Evolutionary conservation across 2,329 filamentous ascomycete genomes (phyloP), one percentile per base, ranked within the genome.

Genomic region (Dactylellina cionopaga): DNA sequence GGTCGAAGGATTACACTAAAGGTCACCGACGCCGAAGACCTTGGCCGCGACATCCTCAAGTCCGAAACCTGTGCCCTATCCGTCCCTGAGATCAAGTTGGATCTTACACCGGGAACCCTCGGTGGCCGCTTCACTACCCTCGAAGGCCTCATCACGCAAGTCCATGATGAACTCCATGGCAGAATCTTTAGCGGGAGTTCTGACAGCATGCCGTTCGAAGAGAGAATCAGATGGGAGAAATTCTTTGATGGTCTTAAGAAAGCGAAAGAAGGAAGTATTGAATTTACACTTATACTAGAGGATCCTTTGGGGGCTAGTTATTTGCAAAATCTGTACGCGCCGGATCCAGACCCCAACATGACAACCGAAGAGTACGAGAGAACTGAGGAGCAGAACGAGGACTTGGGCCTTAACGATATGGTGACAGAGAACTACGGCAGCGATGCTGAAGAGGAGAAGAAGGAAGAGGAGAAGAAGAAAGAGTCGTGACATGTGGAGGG

Each of bases 41-140:
- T 99, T 43, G 90, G 89, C 10, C 88, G 95, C 74, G 95, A 99
- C 78, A 96, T 99, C 72, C 89, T 99, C 78, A 99, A 99, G 84
- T 92, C 91, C 76, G 95, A 99, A 81, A 95, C 90, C 24, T 98
- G 95, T 79, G 89, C 88, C 10, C 85, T 99, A 72, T 87, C 89
- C 78, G 96, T 92, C 80, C 90, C 92, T 0, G 93, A 99, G 79
- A 88, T 98, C 15, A 87, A 89, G 76, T 88, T 99, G 9, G 87
- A 89, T 58, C 92, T 98, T 75, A 92, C 96, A 81, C 92, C 94
- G 0, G 95, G 95, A 64, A 99, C 95, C 0, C 87, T 99, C 15
- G 95, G 95, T 72, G 95, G 95, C 15, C 89, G 95, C 66, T 99
- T 99, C 84, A 99, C 95, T 17, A 99, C 95, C 0, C 89, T 99